phyloP scores from a whole-genome alignment of 345 rosid species.

The Eucalyptus sp. region DNA sequence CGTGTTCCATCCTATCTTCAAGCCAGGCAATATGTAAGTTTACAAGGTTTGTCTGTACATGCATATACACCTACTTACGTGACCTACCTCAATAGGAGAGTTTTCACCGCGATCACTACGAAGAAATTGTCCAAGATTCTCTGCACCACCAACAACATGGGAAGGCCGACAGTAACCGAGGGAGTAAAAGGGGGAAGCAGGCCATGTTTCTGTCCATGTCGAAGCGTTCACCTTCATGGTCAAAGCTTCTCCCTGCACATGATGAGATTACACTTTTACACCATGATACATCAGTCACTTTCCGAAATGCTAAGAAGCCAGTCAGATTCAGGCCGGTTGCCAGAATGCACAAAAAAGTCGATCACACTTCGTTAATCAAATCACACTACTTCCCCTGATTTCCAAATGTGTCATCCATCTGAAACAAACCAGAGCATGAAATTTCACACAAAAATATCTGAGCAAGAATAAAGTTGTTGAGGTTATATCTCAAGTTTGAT shows the following conservation, averaged over 20 bases:
- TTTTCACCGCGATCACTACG: conserved; percentile 82
- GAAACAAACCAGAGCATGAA: background rate
- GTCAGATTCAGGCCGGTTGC: background rate
- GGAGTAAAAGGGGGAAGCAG: conserved; percentile 51
- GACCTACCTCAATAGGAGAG: conserved; percentile 55
- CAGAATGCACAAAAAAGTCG: background rate
- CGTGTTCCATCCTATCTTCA: background rate
- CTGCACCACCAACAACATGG: conserved; percentile 53
- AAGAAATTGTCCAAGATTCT: conserved; percentile 90
- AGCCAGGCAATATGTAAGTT: background rate
- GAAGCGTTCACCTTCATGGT: conserved; percentile 79
- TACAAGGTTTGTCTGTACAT: background rate
- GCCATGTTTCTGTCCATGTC: conserved; percentile 76
- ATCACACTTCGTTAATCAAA: background rate
- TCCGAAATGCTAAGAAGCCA: background rate
- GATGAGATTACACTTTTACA: background rate
- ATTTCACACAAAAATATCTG: background rate
- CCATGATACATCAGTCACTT: background rate
- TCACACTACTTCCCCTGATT: background rate
- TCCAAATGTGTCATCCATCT: background rate
- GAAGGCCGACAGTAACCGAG: conserved; percentile 56
- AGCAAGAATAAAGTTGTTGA: background rate
- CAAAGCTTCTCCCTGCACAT: conserved; percentile 55
- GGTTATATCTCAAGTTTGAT: background rate
- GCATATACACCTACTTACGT: background rate